Evolutionary conservation across 2,329 filamentous ascomycete genomes (phyloP), one percentile per base, ranked within the genome.

Genomic region (Cryphonectria radicalis): DNA sequence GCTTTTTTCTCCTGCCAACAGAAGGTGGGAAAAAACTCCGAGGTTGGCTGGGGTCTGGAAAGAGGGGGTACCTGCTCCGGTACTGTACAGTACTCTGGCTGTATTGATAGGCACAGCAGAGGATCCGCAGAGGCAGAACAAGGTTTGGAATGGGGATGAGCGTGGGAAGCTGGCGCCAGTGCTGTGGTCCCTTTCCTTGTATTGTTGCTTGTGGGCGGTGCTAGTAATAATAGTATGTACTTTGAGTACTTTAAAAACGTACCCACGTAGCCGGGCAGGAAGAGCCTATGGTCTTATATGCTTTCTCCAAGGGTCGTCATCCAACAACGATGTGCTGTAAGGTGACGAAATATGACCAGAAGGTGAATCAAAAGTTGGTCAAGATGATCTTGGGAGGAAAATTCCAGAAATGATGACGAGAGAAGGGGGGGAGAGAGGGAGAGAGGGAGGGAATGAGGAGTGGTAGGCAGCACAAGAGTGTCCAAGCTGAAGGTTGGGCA

Each of bases 201-300:
- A 46, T 28, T 60, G 25, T 32, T n/a, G 28, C 28, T 37, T 25
- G 53, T 17, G 55, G 25, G 55, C 17, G 55, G 13, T 59, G 55
- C 25, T 32, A 32, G 25, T 32, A 32, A n/a, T 28, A 55, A 32
- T 17, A 28, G 37, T 43, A 28, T 32, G 66, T 50, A 50, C 46
- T 50, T 3, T 22, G 22, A n/a, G 19, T 50, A 50, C 46, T 50
- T n/a, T n/a, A 10, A 17, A 43, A n/a, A 50, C 10, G 46, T 68
- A 69, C 67, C 67, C 60, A 69, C 67, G 67, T 42, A 65, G 14
- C 35, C 11, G 28, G 50, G 50, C 6, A 35, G 22, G 50, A 28
- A 43, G 42, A 66, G 65, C 69, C 69, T 70, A 70, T 70, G 64
- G 59, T 67, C 65, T 70, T 70, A 70, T 70, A 70, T 70, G 63